Evolutionary conservation across 2,329 filamentous ascomycete genomes (phyloP), one percentile per base, ranked within the genome.

Genomic region (Clonostachys sp.): DNA sequence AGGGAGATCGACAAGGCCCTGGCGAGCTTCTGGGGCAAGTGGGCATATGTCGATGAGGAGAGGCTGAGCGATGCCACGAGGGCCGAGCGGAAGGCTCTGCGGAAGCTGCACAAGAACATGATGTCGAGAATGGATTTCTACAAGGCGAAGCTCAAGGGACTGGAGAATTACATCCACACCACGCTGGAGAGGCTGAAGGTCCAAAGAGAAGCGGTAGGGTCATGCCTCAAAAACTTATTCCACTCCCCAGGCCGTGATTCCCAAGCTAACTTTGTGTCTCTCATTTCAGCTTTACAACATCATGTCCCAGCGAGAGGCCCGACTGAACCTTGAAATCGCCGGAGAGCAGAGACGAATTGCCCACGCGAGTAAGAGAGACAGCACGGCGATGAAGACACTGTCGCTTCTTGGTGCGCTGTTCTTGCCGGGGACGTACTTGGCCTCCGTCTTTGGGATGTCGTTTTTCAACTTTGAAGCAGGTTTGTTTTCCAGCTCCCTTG

Each of bases 371-470:
- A 83, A 83, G 61, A 72, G 80, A 12, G 80, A 83, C 60, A 80
- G 77, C 60, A 81, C 77, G 5, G 78, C 80, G 48, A 83, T 84
- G 80, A 85, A 84, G 67, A 81, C 80, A 1, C 69, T 85, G 38
- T 83, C 81, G 1, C 71, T 85, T 1, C 74, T 85, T 47, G 82
- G 81, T 30, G 80, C 80, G 39, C 67, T 85, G 39, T 85, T 85
- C 55, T 66, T 85, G 6, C 81, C 81, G 0, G 81, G 80, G 3
- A 83, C 80, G 1, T 83, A 77, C 53, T 70, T 85, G 16, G 75
- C 81, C 9, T 84, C 81, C 1, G 68, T 85, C 20, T 85, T 85
- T 55, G 78, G 75, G 67, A 85, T 84, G 80, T 80, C 79, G 0
- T 85, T 85, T 59, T 85, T 85, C 66, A 75, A 84, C 62, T 84